These are phyloP conservation scores for Pyricularia pennisetigena DNA, from an alignment of 2,329 filamentous ascomycete genomes.

Conservation along the genomic window DNA sequence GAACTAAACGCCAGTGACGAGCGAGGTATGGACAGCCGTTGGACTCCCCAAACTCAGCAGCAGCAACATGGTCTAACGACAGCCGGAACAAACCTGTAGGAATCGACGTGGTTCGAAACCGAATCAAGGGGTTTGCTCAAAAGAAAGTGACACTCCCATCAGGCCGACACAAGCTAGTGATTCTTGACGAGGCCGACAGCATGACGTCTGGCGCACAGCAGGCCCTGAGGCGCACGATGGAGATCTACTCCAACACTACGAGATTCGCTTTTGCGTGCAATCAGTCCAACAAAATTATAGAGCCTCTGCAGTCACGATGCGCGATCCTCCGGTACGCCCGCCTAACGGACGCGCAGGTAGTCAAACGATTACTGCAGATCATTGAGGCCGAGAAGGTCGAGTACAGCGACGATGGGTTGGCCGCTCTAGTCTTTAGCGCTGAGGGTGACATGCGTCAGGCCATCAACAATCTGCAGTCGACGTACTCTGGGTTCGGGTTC, in stretches of 20 bases:
- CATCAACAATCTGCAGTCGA: slow-evolving; percentile 96
- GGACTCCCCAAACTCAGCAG: background rate
- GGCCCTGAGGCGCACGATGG: slow-evolving; percentile 91
- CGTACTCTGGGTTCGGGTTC: slow-evolving; percentile 86
- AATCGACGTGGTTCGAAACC: slow-evolving; percentile 93
- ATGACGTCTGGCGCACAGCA: slow-evolving; percentile 98
- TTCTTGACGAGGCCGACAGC: slow-evolving; percentile 94
- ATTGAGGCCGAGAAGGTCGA: slow-evolving; percentile 86
- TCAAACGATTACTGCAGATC: slow-evolving; percentile 84
- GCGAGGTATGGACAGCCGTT: slow-evolving; percentile 43
- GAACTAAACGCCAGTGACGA: slow-evolving; percentile 97
- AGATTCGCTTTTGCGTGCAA: slow-evolving; percentile 98
- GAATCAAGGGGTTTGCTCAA: slow-evolving; percentile 97
- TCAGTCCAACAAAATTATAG: slow-evolving; percentile 98
- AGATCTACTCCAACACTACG: slow-evolving; percentile 95
- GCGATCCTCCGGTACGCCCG: slow-evolving; percentile 91
- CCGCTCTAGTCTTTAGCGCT: slow-evolving; percentile 92
- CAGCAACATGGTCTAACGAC: background rate
- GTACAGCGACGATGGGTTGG: slow-evolving; percentile 86
- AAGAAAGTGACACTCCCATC: slow-evolving; percentile 94
- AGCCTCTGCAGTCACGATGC: slow-evolving; percentile 93
- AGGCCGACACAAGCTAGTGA: slow-evolving; percentile 91
- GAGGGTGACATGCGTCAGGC: slow-evolving; percentile 99
- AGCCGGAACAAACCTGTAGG: slow-evolving; percentile 35
- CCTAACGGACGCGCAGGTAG: slow-evolving; percentile 84